Percentiles rank a stretch among this genome's conserved stretches.
phyloP scores from a whole-genome alignment of 2,329 filamentous ascomycete species.

The Helotiales sp. region DNA sequence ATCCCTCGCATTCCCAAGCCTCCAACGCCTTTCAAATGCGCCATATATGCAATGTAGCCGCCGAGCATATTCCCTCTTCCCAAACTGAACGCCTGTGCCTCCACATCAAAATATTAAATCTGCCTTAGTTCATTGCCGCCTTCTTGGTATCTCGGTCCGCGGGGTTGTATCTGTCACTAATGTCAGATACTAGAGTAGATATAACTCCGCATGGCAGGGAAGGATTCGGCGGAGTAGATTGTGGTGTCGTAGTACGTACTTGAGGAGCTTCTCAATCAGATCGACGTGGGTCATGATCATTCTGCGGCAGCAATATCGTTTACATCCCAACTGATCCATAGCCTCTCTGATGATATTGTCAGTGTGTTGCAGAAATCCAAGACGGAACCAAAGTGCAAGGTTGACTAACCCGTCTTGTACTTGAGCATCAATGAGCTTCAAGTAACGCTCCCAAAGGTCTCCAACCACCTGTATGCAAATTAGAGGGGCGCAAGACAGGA shows the following conservation, averaged over 20 bases:
- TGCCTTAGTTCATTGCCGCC: constrained; percentile 39
- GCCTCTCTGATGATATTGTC: constrained; percentile 69
- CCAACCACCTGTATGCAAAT: constrained; percentile 75
- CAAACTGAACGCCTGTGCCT: constrained; percentile 35
- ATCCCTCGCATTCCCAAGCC: constrained; percentile 6
- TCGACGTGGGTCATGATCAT: constrained; percentile 99
- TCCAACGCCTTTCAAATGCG: constrained; percentile 35
- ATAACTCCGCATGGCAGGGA: background rate
- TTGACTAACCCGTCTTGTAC: constrained; percentile 72
- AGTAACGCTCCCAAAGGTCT: constrained; percentile 96
- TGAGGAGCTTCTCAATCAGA: constrained; percentile 95
- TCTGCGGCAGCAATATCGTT: constrained; percentile 96
- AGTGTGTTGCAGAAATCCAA: constrained; percentile 22
- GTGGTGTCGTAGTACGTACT: constrained; percentile 57
- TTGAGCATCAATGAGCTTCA: constrained; percentile 82
- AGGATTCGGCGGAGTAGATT: background rate
- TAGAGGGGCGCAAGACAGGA: constrained; percentile 4
- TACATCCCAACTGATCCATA: constrained; percentile 92
- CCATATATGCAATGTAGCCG: constrained; percentile 32
- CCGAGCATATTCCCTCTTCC: constrained; percentile 16
- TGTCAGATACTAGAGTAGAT: constrained; percentile 24
- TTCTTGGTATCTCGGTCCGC: constrained; percentile 53
- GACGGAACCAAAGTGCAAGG: background rate
- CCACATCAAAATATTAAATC: constrained; percentile 6
- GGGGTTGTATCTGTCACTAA: constrained; percentile 51